A percentile compares a stretch with the other conserved stretches of the same genome.
Conservation (phyloP, 768 basidiomycete genomes). For the Hebeloma cylindrosporum region DNA sequence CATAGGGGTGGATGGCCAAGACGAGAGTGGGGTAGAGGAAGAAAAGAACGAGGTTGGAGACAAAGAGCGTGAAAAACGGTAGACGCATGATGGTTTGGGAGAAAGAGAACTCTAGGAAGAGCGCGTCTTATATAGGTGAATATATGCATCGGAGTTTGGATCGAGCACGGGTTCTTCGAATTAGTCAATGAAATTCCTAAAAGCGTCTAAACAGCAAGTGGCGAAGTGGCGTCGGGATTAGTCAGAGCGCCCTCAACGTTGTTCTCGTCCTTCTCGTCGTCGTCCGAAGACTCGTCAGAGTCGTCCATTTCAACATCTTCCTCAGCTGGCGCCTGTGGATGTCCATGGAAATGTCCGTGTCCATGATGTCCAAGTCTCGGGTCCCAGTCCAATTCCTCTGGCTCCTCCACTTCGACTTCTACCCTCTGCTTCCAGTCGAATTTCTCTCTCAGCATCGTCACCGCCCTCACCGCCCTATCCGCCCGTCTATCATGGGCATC, state of each 20-base stretch:
- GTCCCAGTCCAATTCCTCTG: conserved; percentile 75
- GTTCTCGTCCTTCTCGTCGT: conserved; percentile 27
- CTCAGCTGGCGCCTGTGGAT: too few relatives aligned
- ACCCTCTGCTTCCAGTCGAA: conserved; percentile 86
- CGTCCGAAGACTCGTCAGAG: conserved; percentile 29
- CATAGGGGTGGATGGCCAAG: conserved; percentile 17
- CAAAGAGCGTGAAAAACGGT: conserved; percentile 27
- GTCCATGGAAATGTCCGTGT: too few relatives aligned
- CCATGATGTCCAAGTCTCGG: conserved; percentile 47
- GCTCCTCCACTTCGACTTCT: conserved; percentile 75
- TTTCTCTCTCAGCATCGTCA: conserved; percentile 73
- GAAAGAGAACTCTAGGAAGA: conserved; percentile 6
- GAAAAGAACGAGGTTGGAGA: conserved; percentile 20
- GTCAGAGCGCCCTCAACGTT: conserved; percentile 36
- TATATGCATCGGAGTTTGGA: conserved; percentile 8
- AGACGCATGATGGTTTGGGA: conserved; percentile 24
- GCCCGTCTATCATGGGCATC: conserved; percentile 73
- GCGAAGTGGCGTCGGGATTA: conserved; percentile 22
- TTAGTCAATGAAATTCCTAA: conserved; percentile 14
- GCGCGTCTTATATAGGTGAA: conserved; percentile 11
- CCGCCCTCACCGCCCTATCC: conserved; percentile 77
- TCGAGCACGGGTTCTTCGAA: conserved; percentile 1
- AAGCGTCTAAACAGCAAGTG: conserved; percentile 12
- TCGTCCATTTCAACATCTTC: conserved; percentile 31
- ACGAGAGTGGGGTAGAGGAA: conserved; percentile 15